Percentiles rank a stretch among this genome's conserved stretches.
These are phyloP conservation scores for Blastobotrys attinorum DNA, from an alignment of 805 yeast species.

Conservation along the genomic window DNA sequence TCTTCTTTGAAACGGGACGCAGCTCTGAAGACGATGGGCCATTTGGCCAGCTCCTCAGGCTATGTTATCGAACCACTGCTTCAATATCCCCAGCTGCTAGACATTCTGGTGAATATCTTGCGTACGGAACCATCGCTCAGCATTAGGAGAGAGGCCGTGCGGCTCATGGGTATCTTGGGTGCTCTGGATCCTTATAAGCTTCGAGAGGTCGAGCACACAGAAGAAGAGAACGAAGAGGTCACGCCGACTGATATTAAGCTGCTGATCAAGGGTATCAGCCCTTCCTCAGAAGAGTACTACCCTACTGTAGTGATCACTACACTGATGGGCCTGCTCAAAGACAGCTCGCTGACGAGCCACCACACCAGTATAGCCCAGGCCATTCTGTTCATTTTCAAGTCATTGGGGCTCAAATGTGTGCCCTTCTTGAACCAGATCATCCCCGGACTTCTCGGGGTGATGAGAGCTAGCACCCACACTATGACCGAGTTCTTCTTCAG, in stretches of 20 bases:
- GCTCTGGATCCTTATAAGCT: slow-evolving; percentile 96
- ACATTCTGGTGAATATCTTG: slow-evolving; percentile 71
- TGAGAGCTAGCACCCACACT: slow-evolving; percentile 63
- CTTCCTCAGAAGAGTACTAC: slow-evolving; percentile 81
- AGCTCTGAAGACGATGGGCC: slow-evolving; percentile 81
- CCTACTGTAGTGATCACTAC: slow-evolving; percentile 92
- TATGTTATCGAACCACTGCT: slow-evolving; percentile 89
- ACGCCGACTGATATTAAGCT: slow-evolving; percentile 87
- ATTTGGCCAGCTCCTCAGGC: slow-evolving; percentile 82
- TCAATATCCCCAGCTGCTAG: slow-evolving; percentile 84
- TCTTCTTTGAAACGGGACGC: slow-evolving; percentile 84
- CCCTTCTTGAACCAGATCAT: slow-evolving; percentile 82
- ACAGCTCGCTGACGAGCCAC: slow-evolving; percentile 74
- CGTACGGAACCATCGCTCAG: slow-evolving; percentile 70
- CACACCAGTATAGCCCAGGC: slow-evolving; percentile 94
- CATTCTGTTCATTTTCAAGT: slow-evolving; percentile 81
- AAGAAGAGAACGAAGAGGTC: slow-evolving; percentile 49
- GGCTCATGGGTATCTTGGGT: slow-evolving; percentile 86
- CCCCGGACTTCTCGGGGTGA: slow-evolving; percentile 78
- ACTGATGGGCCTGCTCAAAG: slow-evolving; percentile 74
- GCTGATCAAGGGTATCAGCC: slow-evolving; percentile 89
- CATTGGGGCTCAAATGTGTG: slow-evolving; percentile 81
- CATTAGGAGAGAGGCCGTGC: slow-evolving; percentile 80
- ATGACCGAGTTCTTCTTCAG: slow-evolving; percentile 84
- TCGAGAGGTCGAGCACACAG: slow-evolving; percentile 75